Evolutionary conservation across 2,329 filamentous ascomycete genomes (phyloP).

Genomic region (Sclerotinia subarctica): DNA sequence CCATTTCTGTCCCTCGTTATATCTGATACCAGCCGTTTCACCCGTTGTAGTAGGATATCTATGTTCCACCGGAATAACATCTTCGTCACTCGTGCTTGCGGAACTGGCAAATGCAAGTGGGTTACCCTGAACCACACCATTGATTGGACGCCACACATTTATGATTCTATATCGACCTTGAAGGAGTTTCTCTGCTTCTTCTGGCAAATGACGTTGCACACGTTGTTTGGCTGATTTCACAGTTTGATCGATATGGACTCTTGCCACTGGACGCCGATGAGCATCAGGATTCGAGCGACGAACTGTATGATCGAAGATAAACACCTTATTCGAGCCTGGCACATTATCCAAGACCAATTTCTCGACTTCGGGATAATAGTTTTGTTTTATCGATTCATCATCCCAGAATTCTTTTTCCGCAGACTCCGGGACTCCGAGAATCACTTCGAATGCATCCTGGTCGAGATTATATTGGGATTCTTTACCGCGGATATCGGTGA

Average conservation of each 20-base stretch:
- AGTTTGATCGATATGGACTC: constrained; percentile 84
- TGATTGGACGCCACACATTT: constrained; percentile 67
- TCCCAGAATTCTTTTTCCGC: constrained; percentile 61
- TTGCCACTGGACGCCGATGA: constrained; percentile 63
- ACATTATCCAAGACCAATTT: constrained; percentile 64
- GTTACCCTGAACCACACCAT: constrained; percentile 36
- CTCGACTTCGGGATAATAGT: constrained; percentile 86
- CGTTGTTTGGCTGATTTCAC: constrained; percentile 61
- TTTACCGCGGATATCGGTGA: constrained; percentile 71
- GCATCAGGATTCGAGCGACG: constrained; percentile 61
- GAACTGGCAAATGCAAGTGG: constrained; percentile 38
- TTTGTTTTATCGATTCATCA: constrained; percentile 63
- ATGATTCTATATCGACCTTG: constrained; percentile 73
- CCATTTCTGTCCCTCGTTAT: constrained; percentile 37
- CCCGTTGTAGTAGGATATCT: constrained; percentile 37
- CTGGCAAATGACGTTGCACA: constrained; percentile 62
- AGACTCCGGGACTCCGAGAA: constrained; percentile 56
- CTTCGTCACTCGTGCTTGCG: constrained; percentile 31
- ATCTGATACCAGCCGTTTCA: constrained; percentile 37
- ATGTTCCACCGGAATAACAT: constrained; percentile 38
- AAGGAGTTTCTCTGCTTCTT: constrained; percentile 65
- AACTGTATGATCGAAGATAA: constrained; percentile 87
- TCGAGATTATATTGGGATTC: constrained; percentile 67
- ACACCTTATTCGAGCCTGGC: constrained; percentile 61
- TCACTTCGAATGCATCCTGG: constrained; percentile 69